These are phyloP conservation scores for Neoarthrinium moseri DNA, from an alignment of 2,329 filamentous ascomycete species.

Conservation along the genomic window DNA sequence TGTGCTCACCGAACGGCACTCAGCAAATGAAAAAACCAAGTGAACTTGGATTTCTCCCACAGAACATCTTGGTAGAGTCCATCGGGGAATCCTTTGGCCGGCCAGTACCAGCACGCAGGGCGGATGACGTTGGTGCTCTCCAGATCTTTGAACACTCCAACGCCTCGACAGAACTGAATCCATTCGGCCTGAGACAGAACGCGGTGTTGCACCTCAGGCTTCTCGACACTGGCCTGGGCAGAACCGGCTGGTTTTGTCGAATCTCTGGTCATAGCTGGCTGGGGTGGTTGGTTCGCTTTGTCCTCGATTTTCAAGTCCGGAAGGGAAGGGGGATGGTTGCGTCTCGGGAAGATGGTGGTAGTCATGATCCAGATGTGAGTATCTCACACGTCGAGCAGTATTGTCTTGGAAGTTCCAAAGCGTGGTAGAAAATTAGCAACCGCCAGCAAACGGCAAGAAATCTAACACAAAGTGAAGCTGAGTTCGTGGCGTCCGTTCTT, in stretches of 20 bases:
- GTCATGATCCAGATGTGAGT: too few relatives aligned
- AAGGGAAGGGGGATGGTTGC: neutral
- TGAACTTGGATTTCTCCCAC: constrained; percentile 41
- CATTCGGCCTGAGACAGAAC: constrained; percentile 44
- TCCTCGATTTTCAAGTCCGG: constrained; percentile 1
- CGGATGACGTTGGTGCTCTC: constrained; percentile 42
- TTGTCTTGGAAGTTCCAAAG: too few relatives aligned
- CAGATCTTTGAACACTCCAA: constrained; percentile 45
- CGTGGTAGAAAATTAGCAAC: too few relatives aligned
- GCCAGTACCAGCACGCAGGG: constrained; percentile 41
- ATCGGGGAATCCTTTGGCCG: constrained; percentile 43
- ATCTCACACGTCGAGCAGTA: too few relatives aligned
- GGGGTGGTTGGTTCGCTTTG: neutral
- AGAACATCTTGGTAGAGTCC: constrained; percentile 51
- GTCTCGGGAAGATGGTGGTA: constrained; percentile 7
- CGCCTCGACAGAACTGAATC: constrained; percentile 43
- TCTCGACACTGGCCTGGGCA: neutral
- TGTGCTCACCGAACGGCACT: constrained; percentile 21
- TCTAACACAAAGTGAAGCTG: too few relatives aligned
- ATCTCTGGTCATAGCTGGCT: neutral
- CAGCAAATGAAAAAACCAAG: constrained; percentile 42
- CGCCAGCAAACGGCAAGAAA: too few relatives aligned
- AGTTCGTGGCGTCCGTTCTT: too few relatives aligned
- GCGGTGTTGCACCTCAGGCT: constrained; percentile 23
- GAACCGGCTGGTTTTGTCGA: constrained; percentile 1